These are phyloP conservation scores for Mycena vitilis DNA, from an alignment of 768 basidiomycete species.

Conservation along the genomic window DNA sequence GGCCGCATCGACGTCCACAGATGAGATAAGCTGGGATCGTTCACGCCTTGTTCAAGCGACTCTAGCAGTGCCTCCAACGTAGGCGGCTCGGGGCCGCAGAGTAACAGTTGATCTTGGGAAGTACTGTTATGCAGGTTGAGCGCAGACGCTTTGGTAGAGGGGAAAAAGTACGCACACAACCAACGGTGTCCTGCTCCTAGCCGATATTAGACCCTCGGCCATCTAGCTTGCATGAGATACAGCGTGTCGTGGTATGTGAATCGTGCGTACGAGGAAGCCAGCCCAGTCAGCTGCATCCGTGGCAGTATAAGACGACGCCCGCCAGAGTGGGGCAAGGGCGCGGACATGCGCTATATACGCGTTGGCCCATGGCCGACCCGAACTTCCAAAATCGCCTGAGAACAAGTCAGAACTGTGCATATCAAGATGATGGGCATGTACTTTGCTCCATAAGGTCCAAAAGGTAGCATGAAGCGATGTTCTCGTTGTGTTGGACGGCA, in stretches of 20 bases:
- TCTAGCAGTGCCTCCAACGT: constrained; percentile 8
- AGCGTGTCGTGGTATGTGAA: no score
- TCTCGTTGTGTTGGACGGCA: constrained; percentile 22
- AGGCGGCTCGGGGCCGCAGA: constrained; percentile 17
- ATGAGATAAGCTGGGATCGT: background rate
- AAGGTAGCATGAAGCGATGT: constrained; percentile 26
- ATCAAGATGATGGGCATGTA: background rate
- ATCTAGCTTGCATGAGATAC: constrained; percentile 7
- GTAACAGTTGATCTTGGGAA: constrained; percentile 19
- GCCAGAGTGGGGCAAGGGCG: constrained; percentile 13
- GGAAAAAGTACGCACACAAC: constrained; percentile 6
- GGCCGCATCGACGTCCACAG: constrained; percentile 3
- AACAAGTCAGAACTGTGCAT: background rate
- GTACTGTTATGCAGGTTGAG: background rate
- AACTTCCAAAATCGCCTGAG: constrained; percentile 10
- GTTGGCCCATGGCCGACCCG: constrained; percentile 23
- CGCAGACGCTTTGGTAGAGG: background rate
- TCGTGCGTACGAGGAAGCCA: constrained; percentile 1
- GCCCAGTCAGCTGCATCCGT: constrained; percentile 6
- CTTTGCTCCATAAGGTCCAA: constrained; percentile 27
- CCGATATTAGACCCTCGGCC: constrained; percentile 12
- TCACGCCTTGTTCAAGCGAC: background rate
- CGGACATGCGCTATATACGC: constrained; percentile 24
- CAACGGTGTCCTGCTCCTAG: constrained; percentile 2
- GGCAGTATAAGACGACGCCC: background rate